These are phyloP conservation scores for Lactarius indigo DNA, from an alignment of 768 basidiomycete genomes.

Conservation along the genomic window DNA sequence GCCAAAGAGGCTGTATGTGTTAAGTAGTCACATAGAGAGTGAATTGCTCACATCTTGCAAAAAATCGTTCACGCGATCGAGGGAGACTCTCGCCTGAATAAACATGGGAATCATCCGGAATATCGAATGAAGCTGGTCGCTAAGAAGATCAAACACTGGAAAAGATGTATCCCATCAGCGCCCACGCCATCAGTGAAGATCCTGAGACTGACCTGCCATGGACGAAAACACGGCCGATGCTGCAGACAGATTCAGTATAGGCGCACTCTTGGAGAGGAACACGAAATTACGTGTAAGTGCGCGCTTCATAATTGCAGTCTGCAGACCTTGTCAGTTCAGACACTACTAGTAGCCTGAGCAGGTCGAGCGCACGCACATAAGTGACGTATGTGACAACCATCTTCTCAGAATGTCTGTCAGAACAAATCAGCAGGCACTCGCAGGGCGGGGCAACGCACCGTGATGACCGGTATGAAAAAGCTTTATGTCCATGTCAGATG, in stretches of 20 bases:
- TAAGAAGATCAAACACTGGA: conserved; percentile 40
- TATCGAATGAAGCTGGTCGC: conserved; percentile 30
- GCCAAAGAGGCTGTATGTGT: too few species aligned
- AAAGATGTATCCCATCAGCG: neutral
- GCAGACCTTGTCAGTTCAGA: too few species aligned
- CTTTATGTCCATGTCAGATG: conserved; percentile 23
- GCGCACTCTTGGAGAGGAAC: too few species aligned
- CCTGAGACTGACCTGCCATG: conserved; percentile 24
- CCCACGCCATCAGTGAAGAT: neutral
- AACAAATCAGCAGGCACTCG: neutral
- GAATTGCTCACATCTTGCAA: conserved; percentile 30
- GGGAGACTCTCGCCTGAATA: conserved; percentile 37
- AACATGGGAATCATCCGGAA: conserved; percentile 29
- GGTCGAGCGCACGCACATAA: conserved; percentile 25
- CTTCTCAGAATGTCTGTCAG: conserved; percentile 26
- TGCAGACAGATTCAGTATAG: neutral
- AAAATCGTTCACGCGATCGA: conserved; percentile 40
- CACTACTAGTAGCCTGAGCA: neutral
- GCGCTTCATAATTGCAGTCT: too few species aligned
- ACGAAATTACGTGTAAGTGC: too few species aligned
- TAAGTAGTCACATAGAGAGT: conserved; percentile 24
- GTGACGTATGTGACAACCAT: conserved; percentile 35
- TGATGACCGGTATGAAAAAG: conserved; percentile 38
- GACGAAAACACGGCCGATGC: conserved; percentile 33
- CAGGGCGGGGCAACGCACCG: conserved; percentile 23